Evolutionary conservation across 768 basidiomycete species (phyloP).

Genomic region (Termitomyces sp.): DNA sequence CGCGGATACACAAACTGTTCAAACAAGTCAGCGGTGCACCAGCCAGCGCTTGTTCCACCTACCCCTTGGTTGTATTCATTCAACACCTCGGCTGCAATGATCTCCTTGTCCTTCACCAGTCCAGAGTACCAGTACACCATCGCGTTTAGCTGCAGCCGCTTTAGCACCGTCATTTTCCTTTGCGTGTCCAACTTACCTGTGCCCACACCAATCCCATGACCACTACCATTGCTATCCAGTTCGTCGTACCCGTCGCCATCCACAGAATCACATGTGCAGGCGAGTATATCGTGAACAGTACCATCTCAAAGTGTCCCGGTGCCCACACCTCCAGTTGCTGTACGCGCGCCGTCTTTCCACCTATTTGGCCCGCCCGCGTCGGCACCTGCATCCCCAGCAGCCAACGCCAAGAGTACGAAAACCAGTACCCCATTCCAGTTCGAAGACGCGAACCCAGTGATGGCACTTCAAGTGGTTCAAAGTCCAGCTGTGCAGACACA

Average conservation of each 20-base stretch:
- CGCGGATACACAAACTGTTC: slow-evolving; percentile 80
- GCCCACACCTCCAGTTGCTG: slow-evolving; percentile 79
- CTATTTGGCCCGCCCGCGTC: slow-evolving; percentile 26
- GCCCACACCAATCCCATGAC: slow-evolving; percentile 63
- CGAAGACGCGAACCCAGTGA: slow-evolving; percentile 40
- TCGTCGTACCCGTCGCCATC: slow-evolving; percentile 63
- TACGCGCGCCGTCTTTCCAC: slow-evolving; percentile 45
- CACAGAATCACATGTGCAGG: slow-evolving; percentile 73
- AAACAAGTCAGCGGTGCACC: not conserved
- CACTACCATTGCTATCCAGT: slow-evolving; percentile 71
- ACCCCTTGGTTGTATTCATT: slow-evolving; percentile 81
- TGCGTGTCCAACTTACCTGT: slow-evolving; percentile 40
- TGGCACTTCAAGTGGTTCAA: slow-evolving; percentile 37
- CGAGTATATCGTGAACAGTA: slow-evolving; percentile 72
- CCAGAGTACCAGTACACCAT: slow-evolving; percentile 54
- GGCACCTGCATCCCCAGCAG: slow-evolving; percentile 57
- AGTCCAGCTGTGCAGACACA: slow-evolving; percentile 49
- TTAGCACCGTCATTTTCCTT: not conserved
- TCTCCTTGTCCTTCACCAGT: slow-evolving; percentile 68
- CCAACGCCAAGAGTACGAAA: slow-evolving; percentile 60
- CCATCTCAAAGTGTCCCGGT: slow-evolving; percentile 66
- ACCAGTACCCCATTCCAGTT: slow-evolving; percentile 43
- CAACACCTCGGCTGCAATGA: slow-evolving; percentile 77
- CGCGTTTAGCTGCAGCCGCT: slow-evolving; percentile 36
- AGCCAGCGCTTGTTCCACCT: slow-evolving; percentile 17